A percentile compares a stretch with the other conserved stretches of the same genome.
These are phyloP conservation scores for Trichoderma atrobrunneum DNA, from an alignment of 2,329 filamentous ascomycete genomes.

Conservation along the genomic window DNA sequence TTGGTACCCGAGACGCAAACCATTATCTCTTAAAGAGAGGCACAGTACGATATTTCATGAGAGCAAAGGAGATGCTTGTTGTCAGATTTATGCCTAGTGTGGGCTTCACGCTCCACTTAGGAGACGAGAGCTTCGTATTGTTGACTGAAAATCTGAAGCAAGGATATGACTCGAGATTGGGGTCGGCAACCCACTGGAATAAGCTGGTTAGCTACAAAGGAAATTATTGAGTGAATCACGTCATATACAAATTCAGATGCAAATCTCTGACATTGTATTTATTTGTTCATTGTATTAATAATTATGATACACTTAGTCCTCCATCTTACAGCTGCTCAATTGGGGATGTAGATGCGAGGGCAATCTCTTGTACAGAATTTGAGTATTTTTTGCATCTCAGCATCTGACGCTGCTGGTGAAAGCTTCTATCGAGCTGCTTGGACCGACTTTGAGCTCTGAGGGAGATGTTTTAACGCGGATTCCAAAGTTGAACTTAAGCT, in stretches of 20 bases:
- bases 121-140: no score
- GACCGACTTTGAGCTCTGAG: neutral
- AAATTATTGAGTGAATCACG: neutral
- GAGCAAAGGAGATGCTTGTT: no score
- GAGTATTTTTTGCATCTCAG: neutral
- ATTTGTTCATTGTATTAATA: neutral
- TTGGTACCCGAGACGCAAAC: neutral
- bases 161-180: no score
- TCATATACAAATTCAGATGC: neutral
- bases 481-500: neutral
- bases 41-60: neutral
- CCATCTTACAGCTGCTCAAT: neutral
- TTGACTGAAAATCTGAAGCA: no score
- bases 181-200: no score
- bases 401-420: neutral
- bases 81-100: no score
- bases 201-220: neutral
- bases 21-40: neutral
- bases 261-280: neutral
- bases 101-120: no score
- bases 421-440: neutral
- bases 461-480: neutral
- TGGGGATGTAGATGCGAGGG: neutral
- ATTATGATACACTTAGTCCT: neutral
- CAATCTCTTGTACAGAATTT: neutral